These are phyloP conservation scores for Scenedesmus sp. DNA, from an alignment of 163 green algal species.

Conservation along the genomic window DNA sequence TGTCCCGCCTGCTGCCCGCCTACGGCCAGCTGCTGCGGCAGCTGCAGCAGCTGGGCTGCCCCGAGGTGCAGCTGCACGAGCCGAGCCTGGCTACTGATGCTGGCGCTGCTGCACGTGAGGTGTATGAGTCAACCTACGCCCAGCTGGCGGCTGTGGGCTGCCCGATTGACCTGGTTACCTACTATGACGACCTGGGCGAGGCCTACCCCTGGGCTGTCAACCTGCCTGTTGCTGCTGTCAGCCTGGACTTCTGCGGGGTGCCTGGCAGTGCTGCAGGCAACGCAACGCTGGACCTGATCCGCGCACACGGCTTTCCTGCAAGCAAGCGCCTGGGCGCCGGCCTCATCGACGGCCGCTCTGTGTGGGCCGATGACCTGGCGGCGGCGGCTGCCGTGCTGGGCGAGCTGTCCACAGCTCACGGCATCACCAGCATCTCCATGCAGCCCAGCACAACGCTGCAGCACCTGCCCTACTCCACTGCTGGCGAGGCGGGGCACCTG, in stretches of 20 bases:
- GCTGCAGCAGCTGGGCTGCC: slow-evolving; percentile 71
- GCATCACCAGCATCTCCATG: slow-evolving; percentile 54
- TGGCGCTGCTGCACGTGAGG: slow-evolving; percentile 52
- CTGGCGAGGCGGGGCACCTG: slow-evolving; percentile 61
- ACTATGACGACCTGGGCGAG: slow-evolving; percentile 77
- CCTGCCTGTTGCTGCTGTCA: slow-evolving; percentile 73
- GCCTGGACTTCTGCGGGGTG: slow-evolving; percentile 68
- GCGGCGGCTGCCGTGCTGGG: slow-evolving; percentile 61
- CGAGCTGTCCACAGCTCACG: slow-evolving; percentile 56
- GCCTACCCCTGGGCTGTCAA: slow-evolving; percentile 80
- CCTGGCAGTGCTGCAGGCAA: slow-evolving; percentile 62
- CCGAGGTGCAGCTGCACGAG: slow-evolving; percentile 91
- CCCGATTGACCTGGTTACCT: slow-evolving; percentile 85
- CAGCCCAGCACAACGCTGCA: slow-evolving; percentile 81
- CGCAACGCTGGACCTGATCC: slow-evolving; percentile 78
- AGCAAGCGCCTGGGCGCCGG: slow-evolving; percentile 87
- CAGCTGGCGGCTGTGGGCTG: slow-evolving; percentile 67
- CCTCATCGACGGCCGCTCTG: slow-evolving; percentile 87
- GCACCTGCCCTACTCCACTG: slow-evolving; percentile 85
- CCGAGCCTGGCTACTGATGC: slow-evolving; percentile 75
- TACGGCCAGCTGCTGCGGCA: slow-evolving; percentile 79
- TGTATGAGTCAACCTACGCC: slow-evolving; percentile 72
- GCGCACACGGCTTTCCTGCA: slow-evolving; percentile 82
- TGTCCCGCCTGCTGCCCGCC: slow-evolving; percentile 78
- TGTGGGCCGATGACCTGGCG: slow-evolving; percentile 81